Conservation (phyloP, 345 rosid genomes). For the Carallia brachiata region DNA sequence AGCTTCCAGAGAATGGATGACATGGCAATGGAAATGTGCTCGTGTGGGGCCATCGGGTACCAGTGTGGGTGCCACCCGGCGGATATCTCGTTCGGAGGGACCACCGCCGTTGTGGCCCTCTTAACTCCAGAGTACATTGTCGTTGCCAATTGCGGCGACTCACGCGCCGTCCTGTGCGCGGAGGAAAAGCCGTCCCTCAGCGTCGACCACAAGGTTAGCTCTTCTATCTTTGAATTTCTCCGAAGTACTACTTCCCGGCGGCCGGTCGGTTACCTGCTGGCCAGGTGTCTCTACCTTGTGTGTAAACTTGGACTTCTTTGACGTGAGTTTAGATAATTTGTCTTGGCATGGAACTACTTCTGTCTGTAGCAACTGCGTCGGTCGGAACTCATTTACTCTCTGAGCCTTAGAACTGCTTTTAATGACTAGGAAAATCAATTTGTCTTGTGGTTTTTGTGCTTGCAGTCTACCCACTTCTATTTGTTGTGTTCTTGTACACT, state of each 20-base stretch:
- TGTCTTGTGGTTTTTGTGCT: too few species aligned
- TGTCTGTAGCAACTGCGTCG: too few species aligned
- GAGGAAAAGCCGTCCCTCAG: conserved; percentile 46
- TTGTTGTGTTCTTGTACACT: too few species aligned
- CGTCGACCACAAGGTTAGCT: conserved; percentile 56
- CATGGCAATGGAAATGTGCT: conserved; percentile 39
- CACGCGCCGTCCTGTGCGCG: conserved; percentile 67
- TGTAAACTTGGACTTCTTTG: background rate
- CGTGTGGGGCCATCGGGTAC: conserved; percentile 32
- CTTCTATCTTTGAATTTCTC: background rate
- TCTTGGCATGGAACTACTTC: background rate
- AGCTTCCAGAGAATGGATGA: conserved; percentile 49
- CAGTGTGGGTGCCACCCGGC: conserved; percentile 36
- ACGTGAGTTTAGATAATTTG: background rate
- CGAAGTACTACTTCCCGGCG: too few species aligned
- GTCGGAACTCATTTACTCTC: too few species aligned
- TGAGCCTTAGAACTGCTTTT: too few species aligned
- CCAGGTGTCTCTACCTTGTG: too few species aligned
- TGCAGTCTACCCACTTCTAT: too few species aligned
- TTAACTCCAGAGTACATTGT: conserved; percentile 37
- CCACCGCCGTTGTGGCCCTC: conserved; percentile 53
- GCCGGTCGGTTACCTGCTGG: too few species aligned
- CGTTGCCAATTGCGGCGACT: conserved; percentile 66
- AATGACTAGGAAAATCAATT: too few species aligned
- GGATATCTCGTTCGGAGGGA: conserved; percentile 44